phyloP scores from a whole-genome alignment of 2,329 filamentous ascomycete genomes.

The Sporothrix curviconia region DNA sequence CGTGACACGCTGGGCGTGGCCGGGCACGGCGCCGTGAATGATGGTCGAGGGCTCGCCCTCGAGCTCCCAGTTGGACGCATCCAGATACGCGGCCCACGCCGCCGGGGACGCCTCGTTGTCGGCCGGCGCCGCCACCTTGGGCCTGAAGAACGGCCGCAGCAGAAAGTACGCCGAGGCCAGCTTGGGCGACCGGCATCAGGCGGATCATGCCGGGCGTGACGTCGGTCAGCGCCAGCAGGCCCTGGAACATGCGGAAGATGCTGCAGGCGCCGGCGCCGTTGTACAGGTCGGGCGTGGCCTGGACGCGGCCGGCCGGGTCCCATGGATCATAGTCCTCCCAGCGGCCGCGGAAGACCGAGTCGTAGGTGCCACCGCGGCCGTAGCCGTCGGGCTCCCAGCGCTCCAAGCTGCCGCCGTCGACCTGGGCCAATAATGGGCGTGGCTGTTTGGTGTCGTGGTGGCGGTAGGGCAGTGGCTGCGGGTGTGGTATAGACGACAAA shows the following conservation, averaged over 20 bases:
- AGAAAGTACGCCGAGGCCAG: conserved; percentile 43
- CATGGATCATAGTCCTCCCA: conserved; percentile 53
- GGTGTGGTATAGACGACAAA: neutral
- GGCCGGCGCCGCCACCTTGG: conserved; percentile 34
- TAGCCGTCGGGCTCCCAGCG: conserved; percentile 67
- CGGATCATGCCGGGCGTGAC: conserved; percentile 44
- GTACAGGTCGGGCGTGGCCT: conserved; percentile 49
- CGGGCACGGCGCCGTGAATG: conserved; percentile 52
- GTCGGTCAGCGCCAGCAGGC: conserved; percentile 47
- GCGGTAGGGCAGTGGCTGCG: no score
- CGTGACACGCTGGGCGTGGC: conserved; percentile 51
- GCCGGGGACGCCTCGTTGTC: neutral
- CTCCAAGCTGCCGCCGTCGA: conserved; percentile 65
- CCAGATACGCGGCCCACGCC: conserved; percentile 45
- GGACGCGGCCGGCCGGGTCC: conserved; percentile 47
- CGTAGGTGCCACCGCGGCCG: conserved; percentile 50
- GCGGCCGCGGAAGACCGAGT: conserved; percentile 45
- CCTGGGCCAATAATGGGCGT: conserved; percentile 55
- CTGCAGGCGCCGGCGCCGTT: conserved; percentile 52
- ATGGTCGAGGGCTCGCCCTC: conserved; percentile 47
- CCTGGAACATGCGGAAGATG: conserved; percentile 55
- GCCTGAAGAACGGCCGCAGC: conserved; percentile 46
- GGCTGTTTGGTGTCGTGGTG: no score
- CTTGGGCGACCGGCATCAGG: conserved; percentile 42
- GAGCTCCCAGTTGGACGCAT: conserved; percentile 38